Conservation (phyloP, 139 green algal genomes). For the Micractinium sp. region DNA sequence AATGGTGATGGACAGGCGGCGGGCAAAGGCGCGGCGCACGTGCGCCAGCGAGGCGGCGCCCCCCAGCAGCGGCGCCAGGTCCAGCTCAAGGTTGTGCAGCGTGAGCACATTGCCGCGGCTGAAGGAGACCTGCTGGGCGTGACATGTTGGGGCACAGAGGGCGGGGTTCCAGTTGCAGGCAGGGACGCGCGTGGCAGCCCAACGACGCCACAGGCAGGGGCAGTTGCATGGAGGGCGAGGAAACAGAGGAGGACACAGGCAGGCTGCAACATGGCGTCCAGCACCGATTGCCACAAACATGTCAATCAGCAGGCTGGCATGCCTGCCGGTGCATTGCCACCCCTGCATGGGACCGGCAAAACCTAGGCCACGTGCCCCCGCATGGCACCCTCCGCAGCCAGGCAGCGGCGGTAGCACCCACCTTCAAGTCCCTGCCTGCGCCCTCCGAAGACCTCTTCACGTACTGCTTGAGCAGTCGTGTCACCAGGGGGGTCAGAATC, state of each 20-base stretch:
- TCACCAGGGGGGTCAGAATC: slow-evolving; percentile 57
- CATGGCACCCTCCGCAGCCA: too few relatives aligned
- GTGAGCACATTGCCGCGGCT: slow-evolving; percentile 24
- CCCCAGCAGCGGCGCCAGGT: slow-evolving; percentile 45
- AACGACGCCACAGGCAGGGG: too few relatives aligned
- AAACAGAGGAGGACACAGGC: too few relatives aligned
- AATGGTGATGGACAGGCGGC: slow-evolving; percentile 50
- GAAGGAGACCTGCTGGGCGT: slow-evolving; percentile 19
- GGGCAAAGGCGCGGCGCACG: slow-evolving; percentile 55
- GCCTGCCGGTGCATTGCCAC: too few relatives aligned
- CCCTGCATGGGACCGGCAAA: neutral
- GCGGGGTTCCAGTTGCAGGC: neutral
- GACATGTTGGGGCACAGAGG: neutral
- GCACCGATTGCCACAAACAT: neutral
- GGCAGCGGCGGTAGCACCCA: neutral
- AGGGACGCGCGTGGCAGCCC: too few relatives aligned
- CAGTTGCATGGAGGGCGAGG: too few relatives aligned
- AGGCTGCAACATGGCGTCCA: neutral
- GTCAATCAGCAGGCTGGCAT: neutral
- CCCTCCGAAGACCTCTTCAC: slow-evolving; percentile 50
- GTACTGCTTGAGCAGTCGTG: slow-evolving; percentile 45
- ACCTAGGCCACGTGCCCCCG: neutral
- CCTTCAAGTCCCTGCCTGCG: slow-evolving; percentile 42
- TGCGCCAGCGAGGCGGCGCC: slow-evolving; percentile 18
- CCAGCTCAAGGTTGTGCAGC: slow-evolving; percentile 63